Evolutionary conservation across 1,284 basidiomycete species (phyloP), one percentile per base, ranked within the genome.

Genomic region (Blastosporella zonata): DNA sequence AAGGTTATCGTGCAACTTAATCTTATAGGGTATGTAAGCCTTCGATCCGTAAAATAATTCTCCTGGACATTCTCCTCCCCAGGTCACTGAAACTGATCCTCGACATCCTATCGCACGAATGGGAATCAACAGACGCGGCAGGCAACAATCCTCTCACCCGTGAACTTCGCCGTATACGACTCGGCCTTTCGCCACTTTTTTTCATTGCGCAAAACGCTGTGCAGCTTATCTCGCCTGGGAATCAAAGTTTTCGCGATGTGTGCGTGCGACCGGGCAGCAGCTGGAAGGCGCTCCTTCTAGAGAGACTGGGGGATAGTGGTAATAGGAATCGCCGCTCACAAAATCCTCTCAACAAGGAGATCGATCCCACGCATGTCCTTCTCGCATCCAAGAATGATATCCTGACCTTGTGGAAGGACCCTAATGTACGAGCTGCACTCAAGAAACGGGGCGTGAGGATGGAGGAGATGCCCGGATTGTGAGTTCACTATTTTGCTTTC

Each of bases 391-490:
- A 74, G n/a, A 73, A 80, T 5, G 82, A 86, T 53, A 82, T 88
- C 37, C 65, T 77, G 15, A 64, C 69, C 6, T 63, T 89, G 5
- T 88, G 86, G 86, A 67, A 69, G 17, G 81, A 87, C 51, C 54
- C 67, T 1, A 68, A 67, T 1, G 73, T 87, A 0, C 72, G 71
- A 50, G 71, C 74, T 18, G 68, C 84, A 52, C 59, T 89, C 45
- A 62, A 62, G 21, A 68, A 69, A 49, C 69, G 72, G 39, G 70
- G 73, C 2, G 60, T 85, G 1, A 61, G 69, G 21, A 60, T 87
- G 59, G 77, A 82, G 52, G 71, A 81, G 33, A 71, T 70, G 18
- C 74, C 83, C 7, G 85, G 86, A 17, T 88, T 88, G 82, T 85
- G 56, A 63, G 82, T 31, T 33, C 21, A 4, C 13, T 43, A 21